phyloP scores from a whole-genome alignment of 768 basidiomycete species.

The Boletus reticuloceps region DNA sequence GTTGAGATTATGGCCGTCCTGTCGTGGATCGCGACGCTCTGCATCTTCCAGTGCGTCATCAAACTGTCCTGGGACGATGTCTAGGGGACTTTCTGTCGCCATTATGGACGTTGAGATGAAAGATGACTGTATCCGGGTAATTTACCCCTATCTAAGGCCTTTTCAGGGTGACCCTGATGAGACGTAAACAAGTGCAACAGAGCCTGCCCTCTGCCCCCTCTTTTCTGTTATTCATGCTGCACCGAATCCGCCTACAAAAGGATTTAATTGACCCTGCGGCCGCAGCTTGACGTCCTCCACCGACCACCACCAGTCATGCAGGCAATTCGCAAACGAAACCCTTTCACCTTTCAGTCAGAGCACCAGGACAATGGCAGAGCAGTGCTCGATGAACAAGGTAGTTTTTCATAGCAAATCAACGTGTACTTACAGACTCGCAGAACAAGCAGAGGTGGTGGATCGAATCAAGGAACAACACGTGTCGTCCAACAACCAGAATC shows the following conservation, averaged over 20 bases:
- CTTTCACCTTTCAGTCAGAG: constrained; percentile 40
- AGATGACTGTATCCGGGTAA: constrained; percentile 5
- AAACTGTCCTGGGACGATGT: constrained; percentile 53
- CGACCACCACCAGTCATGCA: constrained; percentile 18
- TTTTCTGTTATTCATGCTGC: background rate
- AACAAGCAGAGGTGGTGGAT: constrained; percentile 61
- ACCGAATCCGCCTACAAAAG: constrained; percentile 8
- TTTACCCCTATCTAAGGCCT: constrained; percentile 9
- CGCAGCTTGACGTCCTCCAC: background rate
- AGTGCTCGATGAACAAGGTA: constrained; percentile 57
- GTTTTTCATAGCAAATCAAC: background rate
- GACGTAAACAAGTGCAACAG: constrained; percentile 3
- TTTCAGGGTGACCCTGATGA: background rate
- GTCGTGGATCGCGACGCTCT: constrained; percentile 15
- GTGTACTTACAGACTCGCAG: constrained; percentile 33
- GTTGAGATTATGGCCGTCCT: constrained; percentile 45
- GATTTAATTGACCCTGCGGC: background rate
- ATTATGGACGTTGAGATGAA: constrained; percentile 11
- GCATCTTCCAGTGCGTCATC: constrained; percentile 51
- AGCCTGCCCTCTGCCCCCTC: background rate
- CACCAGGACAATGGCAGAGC: constrained; percentile 27
- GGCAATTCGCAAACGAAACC: constrained; percentile 42
- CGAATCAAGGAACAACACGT: constrained; percentile 44
- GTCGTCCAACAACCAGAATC: constrained; percentile 40
- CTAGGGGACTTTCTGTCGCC: constrained; percentile 16